Evolutionary conservation across 2,329 filamentous ascomycete genomes (phyloP).

Genomic region (Cadophora gregata): DNA sequence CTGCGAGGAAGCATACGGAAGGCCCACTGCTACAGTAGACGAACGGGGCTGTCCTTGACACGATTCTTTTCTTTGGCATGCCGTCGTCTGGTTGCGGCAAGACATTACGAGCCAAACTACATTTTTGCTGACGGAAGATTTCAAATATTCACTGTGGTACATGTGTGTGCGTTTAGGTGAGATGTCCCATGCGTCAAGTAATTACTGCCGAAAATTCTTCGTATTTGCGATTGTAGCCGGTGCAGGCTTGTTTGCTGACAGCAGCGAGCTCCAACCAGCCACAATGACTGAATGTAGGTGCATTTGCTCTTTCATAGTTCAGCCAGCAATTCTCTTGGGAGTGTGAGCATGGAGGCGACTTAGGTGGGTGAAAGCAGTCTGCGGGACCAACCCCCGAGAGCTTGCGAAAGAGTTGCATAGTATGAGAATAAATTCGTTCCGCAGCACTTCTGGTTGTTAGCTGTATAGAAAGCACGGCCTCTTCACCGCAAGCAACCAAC

Average conservation of each 20-base stretch:
- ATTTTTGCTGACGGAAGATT: background rate
- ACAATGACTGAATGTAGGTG: constrained; percentile 3
- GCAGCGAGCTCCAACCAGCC: constrained; percentile 14
- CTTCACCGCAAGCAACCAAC: background rate
- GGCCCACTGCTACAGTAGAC: too few relatives aligned
- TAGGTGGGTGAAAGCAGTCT: background rate
- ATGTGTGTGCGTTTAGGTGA: background rate
- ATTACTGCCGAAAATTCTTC: background rate
- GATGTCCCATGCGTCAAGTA: background rate
- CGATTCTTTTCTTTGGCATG: too few relatives aligned
- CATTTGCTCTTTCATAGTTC: background rate
- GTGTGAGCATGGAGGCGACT: background rate
- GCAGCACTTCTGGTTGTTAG: background rate
- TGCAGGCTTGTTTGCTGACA: constrained; percentile 18
- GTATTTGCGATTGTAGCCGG: background rate
- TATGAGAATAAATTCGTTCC: background rate
- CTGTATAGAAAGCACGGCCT: constrained; percentile 3
- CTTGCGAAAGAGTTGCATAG: background rate
- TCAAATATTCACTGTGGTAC: background rate
- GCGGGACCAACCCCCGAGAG: background rate
- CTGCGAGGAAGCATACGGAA: too few relatives aligned
- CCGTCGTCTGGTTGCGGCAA: background rate
- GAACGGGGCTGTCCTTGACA: too few relatives aligned
- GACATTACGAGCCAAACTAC: background rate
- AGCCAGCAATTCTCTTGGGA: background rate